Percentiles rank a stretch among this genome's conserved stretches.
Evolutionary conservation across 805 yeast genomes (phyloP).

Genomic region (Starmerella kuoi): DNA sequence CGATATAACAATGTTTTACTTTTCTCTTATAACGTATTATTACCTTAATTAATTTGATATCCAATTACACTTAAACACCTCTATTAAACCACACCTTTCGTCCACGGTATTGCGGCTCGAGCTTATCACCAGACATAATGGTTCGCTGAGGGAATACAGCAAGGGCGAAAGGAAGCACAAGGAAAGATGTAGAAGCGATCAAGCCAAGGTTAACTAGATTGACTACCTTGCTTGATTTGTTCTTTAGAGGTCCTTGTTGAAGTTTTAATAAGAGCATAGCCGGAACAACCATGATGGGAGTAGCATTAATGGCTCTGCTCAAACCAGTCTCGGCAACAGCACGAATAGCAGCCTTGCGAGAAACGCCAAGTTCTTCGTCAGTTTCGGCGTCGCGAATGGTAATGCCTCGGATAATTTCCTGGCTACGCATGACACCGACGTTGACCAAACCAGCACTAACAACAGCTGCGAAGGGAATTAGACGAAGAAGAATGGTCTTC

Average conservation of each 20-base stretch:
- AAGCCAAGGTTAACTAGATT: constrained; percentile 71
- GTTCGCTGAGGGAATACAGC: constrained; percentile 92
- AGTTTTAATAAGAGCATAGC: constrained; percentile 71
- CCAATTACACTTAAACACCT: constrained; percentile 79
- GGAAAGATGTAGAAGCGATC: constrained; percentile 72
- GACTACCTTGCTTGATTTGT: constrained; percentile 52
- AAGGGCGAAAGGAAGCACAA: constrained; percentile 84
- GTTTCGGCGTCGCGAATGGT: constrained; percentile 31
- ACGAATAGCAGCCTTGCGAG: constrained; percentile 73
- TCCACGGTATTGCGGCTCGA: constrained; percentile 54
- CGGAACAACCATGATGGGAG: constrained; percentile 95
- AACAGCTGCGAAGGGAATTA: constrained; percentile 97
- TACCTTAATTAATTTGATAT: too few species aligned
- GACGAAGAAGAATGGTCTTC: constrained; percentile 59
- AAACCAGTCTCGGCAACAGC: constrained; percentile 98
- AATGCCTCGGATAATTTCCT: constrained; percentile 60
- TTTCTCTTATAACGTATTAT: too few species aligned
- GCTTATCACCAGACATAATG: constrained; percentile 40
- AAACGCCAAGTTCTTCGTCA: constrained; percentile 41
- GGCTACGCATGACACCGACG: constrained; percentile 92
- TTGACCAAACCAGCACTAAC: constrained; percentile 94
- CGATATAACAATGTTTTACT: too few species aligned
- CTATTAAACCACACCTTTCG: constrained; percentile 76
- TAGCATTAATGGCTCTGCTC: constrained; percentile 86
- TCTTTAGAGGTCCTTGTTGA: constrained; percentile 57